Base-by-base conservation (phyloP, 1,284 basidiomycete genomes). In the Erythrobasidium hasegawianum region DNA sequence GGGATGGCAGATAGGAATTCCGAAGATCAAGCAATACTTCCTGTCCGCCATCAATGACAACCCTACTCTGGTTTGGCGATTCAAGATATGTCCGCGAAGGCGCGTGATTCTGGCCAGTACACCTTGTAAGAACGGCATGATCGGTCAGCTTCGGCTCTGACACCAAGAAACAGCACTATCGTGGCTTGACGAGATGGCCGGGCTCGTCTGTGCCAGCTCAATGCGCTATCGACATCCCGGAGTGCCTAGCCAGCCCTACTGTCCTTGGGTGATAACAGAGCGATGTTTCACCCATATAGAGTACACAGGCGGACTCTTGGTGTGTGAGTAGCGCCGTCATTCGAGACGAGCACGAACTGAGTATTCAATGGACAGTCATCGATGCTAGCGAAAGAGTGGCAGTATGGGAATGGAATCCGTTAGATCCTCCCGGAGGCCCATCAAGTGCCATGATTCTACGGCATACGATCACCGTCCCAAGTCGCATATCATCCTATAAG, bases 231-330 rank as follows among this genome's bases (percentile, higher is more conserved):
- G 14, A 10, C 50, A 29, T 8, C 18, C 14, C 18, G 26, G 50
- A 53, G 8, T 8, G 33, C 33, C 33, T 20, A 29, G 24, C 8
- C 20, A 24, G 16, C 50, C 18, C 8, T 29, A 53, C 20, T 22
- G 26, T 29, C 50, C 50, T 24, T 22, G 14, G 50, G 18, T 16
- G 3, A 20, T 16, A 5, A 10, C n/a, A 10, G 16, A 38, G 18
- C 7, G 53, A 29, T 45, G 61, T 10, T 65, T 43, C 39, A 52
- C 62, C 2, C 62, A 65, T 43, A 45, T 65, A 2, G 62, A 65
- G 39, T 65, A 65, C 29, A 49, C 62, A 1, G 39, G 52, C 52
- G 55, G 55, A 2, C 29, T 45, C 33, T 47, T 65, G n/a, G 33
- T 65, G n/a, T 57, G 62, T 65, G 38, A 43, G 62, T 18, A 1